Base-by-base conservation (phyloP, 768 basidiomycete genomes). In the Imleria badia region DNA sequence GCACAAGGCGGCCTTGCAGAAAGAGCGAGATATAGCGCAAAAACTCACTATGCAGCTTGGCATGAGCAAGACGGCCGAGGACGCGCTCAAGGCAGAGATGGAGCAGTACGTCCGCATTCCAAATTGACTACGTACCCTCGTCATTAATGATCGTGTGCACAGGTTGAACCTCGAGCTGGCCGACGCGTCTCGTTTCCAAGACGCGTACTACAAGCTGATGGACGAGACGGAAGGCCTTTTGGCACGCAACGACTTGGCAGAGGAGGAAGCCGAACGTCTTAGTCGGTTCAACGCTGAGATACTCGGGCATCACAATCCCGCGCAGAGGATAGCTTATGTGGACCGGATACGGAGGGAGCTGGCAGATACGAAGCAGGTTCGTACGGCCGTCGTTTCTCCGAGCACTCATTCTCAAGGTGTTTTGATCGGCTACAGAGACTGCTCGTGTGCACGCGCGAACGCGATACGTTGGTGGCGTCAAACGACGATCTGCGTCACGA, bases 211-310 rank as follows among this genome's bases (percentile, higher is more conserved):
- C 53, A 75, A 76, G 23, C 74, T 94, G 12, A 69, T 80, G 17
- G 81, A 86, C 17, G 81, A 89, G 63, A 80, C 92, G 26, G 79
- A 78, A 17, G 74, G 80, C 7, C 78, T 95, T 11, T 71, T 86
- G 17, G 80, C 81, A 13, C 79, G 87, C 12, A 91, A 93, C 60
- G 80, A 84, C 31, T 76, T 94, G 34, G 90, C 91, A 8, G 87
- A 94, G 63, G 85, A 85, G 39, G 94, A 96, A 67, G 84, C 88
- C 1, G 76, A 81, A 36, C 75, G 78, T n/a, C 78, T 96, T 40
- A 85, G 88, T 60, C 79, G 78, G 63, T 87, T 92, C 73, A 95
- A 95, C 59, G 89, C 91, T 1, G 85, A 94, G 66, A 88, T 96
- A 54, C 73, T 94, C 17, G 84, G 91, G 0, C 93, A 95, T 66